phyloP scores from a whole-genome alignment of 768 basidiomycete species.

The Suillus placidus region DNA sequence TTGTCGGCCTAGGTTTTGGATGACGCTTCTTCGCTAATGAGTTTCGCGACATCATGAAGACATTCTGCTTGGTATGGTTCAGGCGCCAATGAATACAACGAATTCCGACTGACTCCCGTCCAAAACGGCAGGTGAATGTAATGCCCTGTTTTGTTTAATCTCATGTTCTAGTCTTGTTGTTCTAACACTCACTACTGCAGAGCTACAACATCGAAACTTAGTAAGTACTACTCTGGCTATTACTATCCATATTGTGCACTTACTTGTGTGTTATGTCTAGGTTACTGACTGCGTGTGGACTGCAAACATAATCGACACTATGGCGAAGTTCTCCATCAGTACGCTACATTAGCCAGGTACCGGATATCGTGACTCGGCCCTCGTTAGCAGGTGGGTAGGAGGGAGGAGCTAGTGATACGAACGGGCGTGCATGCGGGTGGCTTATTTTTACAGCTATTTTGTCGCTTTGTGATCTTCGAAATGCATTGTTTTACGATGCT shows the following conservation, averaged over 20 bases:
- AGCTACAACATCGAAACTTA: neutral
- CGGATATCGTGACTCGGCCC: no score
- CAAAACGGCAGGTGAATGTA: neutral
- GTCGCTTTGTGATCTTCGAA: neutral
- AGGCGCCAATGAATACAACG: neutral
- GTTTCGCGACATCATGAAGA: no score
- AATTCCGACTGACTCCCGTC: neutral
- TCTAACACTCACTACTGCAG: neutral
- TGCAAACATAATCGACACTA: neutral
- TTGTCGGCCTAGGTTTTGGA: no score
- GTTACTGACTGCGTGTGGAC: neutral
- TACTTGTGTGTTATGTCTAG: neutral
- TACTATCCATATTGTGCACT: neutral
- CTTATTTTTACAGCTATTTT: neutral
- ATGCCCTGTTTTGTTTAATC: neutral
- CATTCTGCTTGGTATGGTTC: no score
- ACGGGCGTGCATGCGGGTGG: neutral
- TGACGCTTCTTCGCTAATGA: no score
- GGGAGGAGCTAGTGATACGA: constrained; percentile 30
- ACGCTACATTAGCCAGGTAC: neutral
- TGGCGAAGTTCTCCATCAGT: neutral
- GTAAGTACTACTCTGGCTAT: neutral
- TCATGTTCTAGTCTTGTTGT: neutral
- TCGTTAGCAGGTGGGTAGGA: neutral
- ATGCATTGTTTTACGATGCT: neutral